Conservation (phyloP, 1,284 basidiomycete species). For the Rhodotorula sp. region DNA sequence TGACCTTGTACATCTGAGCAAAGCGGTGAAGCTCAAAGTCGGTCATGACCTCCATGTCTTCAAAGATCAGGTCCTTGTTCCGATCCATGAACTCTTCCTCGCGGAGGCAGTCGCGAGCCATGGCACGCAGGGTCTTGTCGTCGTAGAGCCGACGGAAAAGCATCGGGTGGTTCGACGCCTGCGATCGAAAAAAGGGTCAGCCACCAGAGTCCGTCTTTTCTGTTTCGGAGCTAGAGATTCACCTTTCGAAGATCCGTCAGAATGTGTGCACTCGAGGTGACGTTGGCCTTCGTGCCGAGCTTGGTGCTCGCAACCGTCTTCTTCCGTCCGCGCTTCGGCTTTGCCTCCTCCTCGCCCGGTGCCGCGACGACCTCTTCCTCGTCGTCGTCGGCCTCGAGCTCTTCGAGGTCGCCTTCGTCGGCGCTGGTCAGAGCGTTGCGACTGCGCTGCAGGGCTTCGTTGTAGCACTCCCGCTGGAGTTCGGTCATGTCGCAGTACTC, state of each 20-base stretch:
- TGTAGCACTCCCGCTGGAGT: slow-evolving; percentile 79
- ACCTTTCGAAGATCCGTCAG: slow-evolving; percentile 65
- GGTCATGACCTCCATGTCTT: slow-evolving; percentile 72
- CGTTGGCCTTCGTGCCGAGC: slow-evolving; percentile 39
- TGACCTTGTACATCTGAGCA: slow-evolving; percentile 74
- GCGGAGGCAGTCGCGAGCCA: slow-evolving; percentile 81
- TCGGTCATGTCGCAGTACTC: slow-evolving; percentile 93
- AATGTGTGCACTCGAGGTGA: slow-evolving; percentile 40
- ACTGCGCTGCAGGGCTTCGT: slow-evolving; percentile 77
- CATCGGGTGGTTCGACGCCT: slow-evolving; percentile 95
- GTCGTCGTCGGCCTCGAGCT: slow-evolving; percentile 37
- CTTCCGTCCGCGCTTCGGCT: slow-evolving; percentile 40
- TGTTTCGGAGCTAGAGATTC: slow-evolving; percentile 44
- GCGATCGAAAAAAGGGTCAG: slow-evolving; percentile 80
- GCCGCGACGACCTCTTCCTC: slow-evolving; percentile 37
- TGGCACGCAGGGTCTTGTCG: slow-evolving; percentile 68
- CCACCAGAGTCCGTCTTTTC: slow-evolving; percentile 48
- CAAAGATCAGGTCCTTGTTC: slow-evolving; percentile 58
- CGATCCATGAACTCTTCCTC: slow-evolving; percentile 86
- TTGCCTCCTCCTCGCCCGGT: slow-evolving; percentile 48
- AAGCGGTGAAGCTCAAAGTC: slow-evolving; percentile 87
- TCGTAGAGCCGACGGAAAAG: slow-evolving; percentile 84
- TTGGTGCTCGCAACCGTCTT: slow-evolving; percentile 49
- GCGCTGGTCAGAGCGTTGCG: slow-evolving; percentile 73
- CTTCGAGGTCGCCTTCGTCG: slow-evolving; percentile 47